These are phyloP conservation scores for Aureobasidium leucospermi DNA, from an alignment of 2,329 filamentous ascomycete species.

Conservation along the genomic window DNA sequence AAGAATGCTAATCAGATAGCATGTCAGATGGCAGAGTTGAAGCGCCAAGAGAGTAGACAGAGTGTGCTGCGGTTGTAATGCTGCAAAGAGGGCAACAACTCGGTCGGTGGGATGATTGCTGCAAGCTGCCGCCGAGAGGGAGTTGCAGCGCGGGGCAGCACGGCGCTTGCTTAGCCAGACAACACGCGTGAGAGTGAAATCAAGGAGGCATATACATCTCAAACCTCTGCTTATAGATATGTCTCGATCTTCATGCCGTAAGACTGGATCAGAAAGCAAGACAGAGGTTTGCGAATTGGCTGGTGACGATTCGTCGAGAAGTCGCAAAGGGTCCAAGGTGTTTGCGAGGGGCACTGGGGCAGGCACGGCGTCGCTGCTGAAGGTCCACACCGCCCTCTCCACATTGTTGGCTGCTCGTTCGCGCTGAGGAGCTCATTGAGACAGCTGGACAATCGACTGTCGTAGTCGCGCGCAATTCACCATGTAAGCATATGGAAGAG, in stretches of 20 bases:
- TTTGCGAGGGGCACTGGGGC: no score
- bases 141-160: background rate
- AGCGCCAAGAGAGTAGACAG: background rate
- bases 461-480: background rate
- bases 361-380: background rate
- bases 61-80: background rate
- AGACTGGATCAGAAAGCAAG: no score
- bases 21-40: conserved; percentile 9
- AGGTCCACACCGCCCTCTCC: background rate
- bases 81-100: background rate
- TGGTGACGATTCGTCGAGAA: no score
- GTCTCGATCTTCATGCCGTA: no score
- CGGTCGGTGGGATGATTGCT: background rate
- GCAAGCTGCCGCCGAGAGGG: background rate
- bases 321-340: no score
- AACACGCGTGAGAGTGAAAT: background rate
- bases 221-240: no score
- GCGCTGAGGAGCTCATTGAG: no score
- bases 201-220: background rate
- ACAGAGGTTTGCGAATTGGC: no score
- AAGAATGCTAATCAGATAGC: background rate
- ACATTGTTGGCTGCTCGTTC: no score
- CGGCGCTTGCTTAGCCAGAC: conserved; percentile 3
- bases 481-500: background rate
- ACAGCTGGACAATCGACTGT: background rate